Evolutionary conservation across 768 basidiomycete species (phyloP), one percentile per base, ranked within the genome.

Genomic region (Trametes meyenii): DNA sequence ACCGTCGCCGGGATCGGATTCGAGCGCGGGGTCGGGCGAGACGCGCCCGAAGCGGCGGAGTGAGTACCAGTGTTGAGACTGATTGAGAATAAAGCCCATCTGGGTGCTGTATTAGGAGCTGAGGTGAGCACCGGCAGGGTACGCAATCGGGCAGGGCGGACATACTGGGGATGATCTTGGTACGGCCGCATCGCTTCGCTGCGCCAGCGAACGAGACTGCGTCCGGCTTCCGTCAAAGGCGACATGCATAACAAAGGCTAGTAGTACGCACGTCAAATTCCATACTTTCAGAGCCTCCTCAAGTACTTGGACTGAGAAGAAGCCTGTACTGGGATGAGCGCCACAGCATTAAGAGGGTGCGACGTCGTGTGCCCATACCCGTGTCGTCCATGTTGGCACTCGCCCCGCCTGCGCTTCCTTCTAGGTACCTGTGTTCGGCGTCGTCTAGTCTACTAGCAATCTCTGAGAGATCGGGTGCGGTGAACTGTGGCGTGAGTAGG

Each of bases 341-440:
- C 16, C 5, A 23, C 33, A 24, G 12, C 1, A 29, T 7, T 16
- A 10, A 4, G n/a, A n/a, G 42, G 5, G 29, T 2, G 14, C 19
- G 21, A 14, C 14, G 35, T n/a, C 2, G 17, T 13, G 17, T 26
- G 16, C 1, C 40, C 68, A 36, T 62, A 86, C 93, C 94, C 26
- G 92, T 93, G 72, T 96, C 94, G 67, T 97, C 94, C 90, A 95
- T 92, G 70, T 97, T 97, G 61, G 82, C 78, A 75, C 89, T 88
- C 43, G 75, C 72, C 54, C 68, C 68, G 29, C 75, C 77, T 36
- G 73, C 67, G 71, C 78, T 79, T 48, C 72, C 76, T 50, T 80
- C 78, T 58, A 85, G 79, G 64, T 86, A 88, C 57, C 78, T 78
- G 58, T 77, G 77, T 70, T 94, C 92, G 11, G 90, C 78, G 5